phyloP scores from a whole-genome alignment of 2,329 filamentous ascomycete species.

The Stachybotrys chlorohalonatus region DNA sequence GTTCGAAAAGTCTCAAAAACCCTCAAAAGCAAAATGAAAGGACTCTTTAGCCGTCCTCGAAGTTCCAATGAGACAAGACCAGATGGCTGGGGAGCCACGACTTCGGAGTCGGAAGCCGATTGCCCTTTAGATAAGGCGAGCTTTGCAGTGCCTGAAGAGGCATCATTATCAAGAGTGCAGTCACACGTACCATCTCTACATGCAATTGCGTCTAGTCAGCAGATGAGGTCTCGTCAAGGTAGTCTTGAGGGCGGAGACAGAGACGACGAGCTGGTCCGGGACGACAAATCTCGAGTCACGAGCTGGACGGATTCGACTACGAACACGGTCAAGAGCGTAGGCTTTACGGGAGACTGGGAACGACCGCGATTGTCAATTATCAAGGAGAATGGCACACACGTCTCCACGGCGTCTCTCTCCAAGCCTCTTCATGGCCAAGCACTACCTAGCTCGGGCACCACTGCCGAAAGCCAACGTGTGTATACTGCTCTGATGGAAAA shows the following conservation, averaged over 20 bases:
- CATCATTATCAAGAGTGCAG: constrained; percentile 37
- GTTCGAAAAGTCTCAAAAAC: constrained; percentile 54
- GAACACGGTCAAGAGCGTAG: constrained; percentile 40
- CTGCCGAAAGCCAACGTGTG: constrained; percentile 47
- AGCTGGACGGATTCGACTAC: constrained; percentile 62
- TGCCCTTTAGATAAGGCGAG: constrained; percentile 23
- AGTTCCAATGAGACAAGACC: constrained; percentile 6
- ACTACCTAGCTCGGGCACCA: constrained; percentile 11
- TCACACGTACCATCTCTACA: constrained; percentile 43
- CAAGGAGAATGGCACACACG: constrained; percentile 39
- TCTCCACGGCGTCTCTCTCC: constrained; percentile 23
- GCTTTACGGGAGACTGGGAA: constrained; percentile 32
- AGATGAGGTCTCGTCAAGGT: constrained; percentile 42
- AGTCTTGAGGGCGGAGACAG: constrained; percentile 42
- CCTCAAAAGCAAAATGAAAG: constrained; percentile 51
- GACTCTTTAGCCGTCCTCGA: constrained; percentile 20
- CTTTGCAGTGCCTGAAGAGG: constrained; percentile 26
- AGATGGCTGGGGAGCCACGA: constrained; percentile 1
- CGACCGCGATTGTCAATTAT: constrained; percentile 55
- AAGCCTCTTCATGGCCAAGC: constrained; percentile 9
- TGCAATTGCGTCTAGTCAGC: constrained; percentile 32
- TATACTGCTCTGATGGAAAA: constrained; percentile 57
- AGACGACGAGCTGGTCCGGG: constrained; percentile 27
- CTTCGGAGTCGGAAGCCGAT: constrained; percentile 16
- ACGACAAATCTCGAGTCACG: constrained; percentile 56